Conservation (phyloP, 306 rosid genomes). For the Malus sieversii region DNA sequence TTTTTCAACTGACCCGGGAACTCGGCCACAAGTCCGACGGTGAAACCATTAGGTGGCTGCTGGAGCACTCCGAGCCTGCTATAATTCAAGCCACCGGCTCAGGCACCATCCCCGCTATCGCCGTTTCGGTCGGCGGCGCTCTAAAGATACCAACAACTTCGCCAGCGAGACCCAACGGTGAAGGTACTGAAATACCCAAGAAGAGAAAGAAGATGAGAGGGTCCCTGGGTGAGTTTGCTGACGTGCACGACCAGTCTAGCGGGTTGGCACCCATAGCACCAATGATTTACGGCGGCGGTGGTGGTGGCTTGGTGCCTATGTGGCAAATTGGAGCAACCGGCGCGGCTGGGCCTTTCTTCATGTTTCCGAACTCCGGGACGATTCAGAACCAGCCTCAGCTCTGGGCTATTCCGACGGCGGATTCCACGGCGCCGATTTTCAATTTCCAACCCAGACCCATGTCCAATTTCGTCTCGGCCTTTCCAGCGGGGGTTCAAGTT, state of each 20-base stretch:
- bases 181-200: conserved; percentile 23
- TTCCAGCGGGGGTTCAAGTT: conserved; percentile 29
- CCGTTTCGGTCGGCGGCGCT: conserved; percentile 70
- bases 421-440: conserved; percentile 30
- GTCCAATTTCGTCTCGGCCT: conserved; percentile 49
- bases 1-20: conserved; percentile 78
- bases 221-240: conserved; percentile 40
- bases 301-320: conserved; percentile 38
- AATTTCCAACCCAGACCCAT: conserved; percentile 54
- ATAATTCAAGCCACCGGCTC: conserved; percentile 80
- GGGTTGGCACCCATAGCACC: conserved; percentile 62
- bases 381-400: conserved; percentile 41
- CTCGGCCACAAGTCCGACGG: conserved; percentile 84
- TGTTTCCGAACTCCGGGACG: conserved; percentile 43
- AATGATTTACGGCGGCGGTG: neutral
- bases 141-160: conserved; percentile 74
- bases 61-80: conserved; percentile 67
- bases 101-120: conserved; percentile 78
- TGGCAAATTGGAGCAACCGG: conserved; percentile 37
- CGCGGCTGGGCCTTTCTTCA: conserved; percentile 46
- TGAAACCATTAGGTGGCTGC: conserved; percentile 78
- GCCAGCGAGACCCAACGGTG: conserved; percentile 48
- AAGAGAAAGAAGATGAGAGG: conserved; percentile 38
- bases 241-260: conserved; percentile 47
- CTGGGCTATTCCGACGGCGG: conserved; percentile 59